phyloP scores from a whole-genome alignment of 2,329 filamentous ascomycete genomes.

The Drechslera avenae region DNA sequence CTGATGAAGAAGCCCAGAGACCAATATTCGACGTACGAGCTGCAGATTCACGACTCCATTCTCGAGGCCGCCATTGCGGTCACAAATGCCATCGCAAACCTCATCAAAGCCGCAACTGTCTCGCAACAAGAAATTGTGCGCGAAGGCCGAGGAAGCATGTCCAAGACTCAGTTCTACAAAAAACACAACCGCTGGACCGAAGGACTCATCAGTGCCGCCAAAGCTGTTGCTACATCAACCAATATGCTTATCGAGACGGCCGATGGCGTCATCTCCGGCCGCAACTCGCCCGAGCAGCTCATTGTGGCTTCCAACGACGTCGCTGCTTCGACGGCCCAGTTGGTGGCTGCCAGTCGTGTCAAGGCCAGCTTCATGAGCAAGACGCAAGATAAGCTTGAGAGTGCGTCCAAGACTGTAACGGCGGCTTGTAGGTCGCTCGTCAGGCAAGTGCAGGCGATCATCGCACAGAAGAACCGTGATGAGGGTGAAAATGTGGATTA shows the following conservation, averaged over 20 bases:
- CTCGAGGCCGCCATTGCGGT: conserved; percentile 91
- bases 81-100: conserved; percentile 87
- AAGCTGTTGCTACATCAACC: conserved; percentile 90
- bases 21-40: conserved; percentile 92
- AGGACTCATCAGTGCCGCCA: conserved; percentile 93
- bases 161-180: conserved; percentile 95
- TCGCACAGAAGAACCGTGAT: conserved; percentile 80
- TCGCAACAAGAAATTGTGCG: conserved; percentile 97
- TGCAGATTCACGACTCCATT: conserved; percentile 94
- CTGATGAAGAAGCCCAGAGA: conserved; percentile 96
- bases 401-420: conserved; percentile 90
- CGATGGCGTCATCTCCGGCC: conserved; percentile 88
- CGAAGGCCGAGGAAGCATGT: conserved; percentile 85
- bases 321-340: conserved; percentile 91
- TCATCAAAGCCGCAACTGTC: conserved; percentile 91
- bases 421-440: conserved; percentile 85
- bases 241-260: conserved; percentile 98
- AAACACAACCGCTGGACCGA: conserved; percentile 99
- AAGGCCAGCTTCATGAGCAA: conserved; percentile 99
- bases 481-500: conserved; percentile 85
- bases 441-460: conserved; percentile 91
- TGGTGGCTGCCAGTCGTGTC: conserved; percentile 92
- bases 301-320: conserved; percentile 98
- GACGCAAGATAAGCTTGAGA: conserved; percentile 89
- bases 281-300: conserved; percentile 93